Conservation (phyloP, 2,329 filamentous ascomycete species). For the Fusarium agapanthi region DNA sequence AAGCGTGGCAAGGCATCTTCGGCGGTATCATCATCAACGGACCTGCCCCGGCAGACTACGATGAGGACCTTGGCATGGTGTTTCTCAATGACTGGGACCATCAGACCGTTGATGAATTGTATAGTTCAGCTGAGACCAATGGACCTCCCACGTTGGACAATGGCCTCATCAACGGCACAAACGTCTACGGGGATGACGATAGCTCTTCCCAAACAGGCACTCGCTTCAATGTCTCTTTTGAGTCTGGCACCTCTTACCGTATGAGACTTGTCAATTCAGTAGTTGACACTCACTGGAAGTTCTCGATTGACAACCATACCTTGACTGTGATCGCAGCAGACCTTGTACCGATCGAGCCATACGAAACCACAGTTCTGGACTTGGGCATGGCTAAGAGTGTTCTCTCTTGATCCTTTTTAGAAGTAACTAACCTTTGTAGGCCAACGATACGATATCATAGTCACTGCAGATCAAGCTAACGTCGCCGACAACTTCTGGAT, state of each 20-base stretch:
- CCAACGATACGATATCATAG: constrained; percentile 57
- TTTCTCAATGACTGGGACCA: constrained; percentile 69
- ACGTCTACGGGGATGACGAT: constrained; percentile 46
- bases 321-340: constrained; percentile 67
- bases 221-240: constrained; percentile 51
- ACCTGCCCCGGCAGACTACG: constrained; percentile 66
- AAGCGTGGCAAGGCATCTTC: constrained; percentile 63
- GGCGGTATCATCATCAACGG: constrained; percentile 71
- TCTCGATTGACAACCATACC: constrained; percentile 64
- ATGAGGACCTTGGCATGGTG: constrained; percentile 69
- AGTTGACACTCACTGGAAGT: constrained; percentile 55
- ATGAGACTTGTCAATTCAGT: constrained; percentile 59
- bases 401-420: fast-evolving
- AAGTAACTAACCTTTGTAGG: constrained; percentile 38
- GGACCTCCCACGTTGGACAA: constrained; percentile 54
- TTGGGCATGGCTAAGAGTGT: constrained; percentile 29
- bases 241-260: constrained; percentile 54
- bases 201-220: constrained; percentile 39
- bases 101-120: constrained; percentile 51
- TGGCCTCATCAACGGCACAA: constrained; percentile 56
- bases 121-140: constrained; percentile 9
- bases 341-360: constrained; percentile 66
- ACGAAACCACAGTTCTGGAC: constrained; percentile 51
- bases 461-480: constrained; percentile 50
- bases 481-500: constrained; percentile 56